Conservation (phyloP, 164 flowering plant genomes). For the Berberis thunbergii region DNA sequence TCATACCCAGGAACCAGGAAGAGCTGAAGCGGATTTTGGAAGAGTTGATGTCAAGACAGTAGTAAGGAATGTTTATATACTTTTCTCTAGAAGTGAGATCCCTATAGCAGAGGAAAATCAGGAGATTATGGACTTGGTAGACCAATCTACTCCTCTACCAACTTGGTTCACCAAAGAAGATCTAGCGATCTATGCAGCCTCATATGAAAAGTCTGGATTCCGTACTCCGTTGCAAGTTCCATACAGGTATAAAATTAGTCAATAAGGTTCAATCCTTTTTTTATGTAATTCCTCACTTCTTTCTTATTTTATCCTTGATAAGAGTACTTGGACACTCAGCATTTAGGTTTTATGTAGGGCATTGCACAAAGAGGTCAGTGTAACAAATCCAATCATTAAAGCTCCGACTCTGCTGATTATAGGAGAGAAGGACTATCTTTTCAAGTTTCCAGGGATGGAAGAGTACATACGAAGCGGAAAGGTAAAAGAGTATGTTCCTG, state of each 20-base stretch:
- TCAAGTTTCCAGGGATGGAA: constrained; percentile 45
- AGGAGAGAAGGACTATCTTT: constrained; percentile 52
- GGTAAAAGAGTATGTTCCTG: constrained; percentile 34
- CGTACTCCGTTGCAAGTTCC: constrained; percentile 46
- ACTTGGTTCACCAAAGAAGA: constrained; percentile 57
- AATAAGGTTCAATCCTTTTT: no score
- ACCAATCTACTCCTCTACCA: constrained; percentile 51
- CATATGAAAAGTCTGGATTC: constrained; percentile 59
- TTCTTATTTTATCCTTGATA: no score
- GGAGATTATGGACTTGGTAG: constrained; percentile 64
- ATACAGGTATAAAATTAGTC: constrained; percentile 23
- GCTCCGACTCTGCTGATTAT: constrained; percentile 43
- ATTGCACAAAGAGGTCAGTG: constrained; percentile 9
- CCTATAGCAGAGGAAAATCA: constrained; percentile 48
- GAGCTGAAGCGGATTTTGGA: constrained; percentile 71
- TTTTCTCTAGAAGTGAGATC: constrained; percentile 43
- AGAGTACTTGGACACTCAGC: no score
- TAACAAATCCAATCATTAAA: constrained; percentile 21
- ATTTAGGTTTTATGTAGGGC: constrained; percentile 12
- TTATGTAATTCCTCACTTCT: no score
- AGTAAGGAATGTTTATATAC: constrained; percentile 41
- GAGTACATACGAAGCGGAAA: constrained; percentile 33
- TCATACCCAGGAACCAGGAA: constrained; percentile 43
- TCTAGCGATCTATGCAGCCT: constrained; percentile 33
- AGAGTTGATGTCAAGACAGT: constrained; percentile 51